phyloP scores from a whole-genome alignment of 2,329 filamentous ascomycete genomes.

The Emergomyces pasteurianus region DNA sequence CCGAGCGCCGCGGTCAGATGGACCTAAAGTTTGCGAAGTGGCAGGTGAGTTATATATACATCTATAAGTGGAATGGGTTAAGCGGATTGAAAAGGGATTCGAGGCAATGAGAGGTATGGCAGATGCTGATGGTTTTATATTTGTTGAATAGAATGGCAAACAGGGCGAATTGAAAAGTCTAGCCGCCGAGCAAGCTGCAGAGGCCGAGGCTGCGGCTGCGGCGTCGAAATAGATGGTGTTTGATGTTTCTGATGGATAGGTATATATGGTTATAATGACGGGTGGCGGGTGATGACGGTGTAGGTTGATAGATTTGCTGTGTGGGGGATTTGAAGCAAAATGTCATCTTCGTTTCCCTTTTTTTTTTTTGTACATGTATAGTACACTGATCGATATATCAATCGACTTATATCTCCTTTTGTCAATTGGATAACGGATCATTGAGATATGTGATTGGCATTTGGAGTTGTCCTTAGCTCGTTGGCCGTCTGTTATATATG shows the following conservation, averaged over 20 bases:
- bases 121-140: background rate
- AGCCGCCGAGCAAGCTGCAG: slow-evolving; percentile 40
- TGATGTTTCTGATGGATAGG: slow-evolving; percentile 4
- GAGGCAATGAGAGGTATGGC: background rate
- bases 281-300: slow-evolving; percentile 12
- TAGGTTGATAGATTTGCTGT: slow-evolving; percentile 6
- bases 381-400: background rate
- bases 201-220: slow-evolving; percentile 32
- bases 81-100: background rate
- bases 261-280: slow-evolving; percentile 1
- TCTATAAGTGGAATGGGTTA: background rate
- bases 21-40: slow-evolving; percentile 89
- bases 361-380: background rate
- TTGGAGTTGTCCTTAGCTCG: background rate
- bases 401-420: background rate
- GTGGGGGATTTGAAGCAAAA: background rate
- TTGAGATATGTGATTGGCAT: background rate
- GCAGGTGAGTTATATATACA: slow-evolving; percentile 56
- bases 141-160: slow-evolving; percentile 71
- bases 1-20: slow-evolving; percentile 81
- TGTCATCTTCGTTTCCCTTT: background rate
- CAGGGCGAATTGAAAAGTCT: slow-evolving; percentile 75
- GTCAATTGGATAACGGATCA: background rate
- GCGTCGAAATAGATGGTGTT: slow-evolving; percentile 29
- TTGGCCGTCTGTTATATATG: background rate